Evolutionary conservation across 768 basidiomycete genomes (phyloP).

Genomic region (Phlegmacium glaucopus): DNA sequence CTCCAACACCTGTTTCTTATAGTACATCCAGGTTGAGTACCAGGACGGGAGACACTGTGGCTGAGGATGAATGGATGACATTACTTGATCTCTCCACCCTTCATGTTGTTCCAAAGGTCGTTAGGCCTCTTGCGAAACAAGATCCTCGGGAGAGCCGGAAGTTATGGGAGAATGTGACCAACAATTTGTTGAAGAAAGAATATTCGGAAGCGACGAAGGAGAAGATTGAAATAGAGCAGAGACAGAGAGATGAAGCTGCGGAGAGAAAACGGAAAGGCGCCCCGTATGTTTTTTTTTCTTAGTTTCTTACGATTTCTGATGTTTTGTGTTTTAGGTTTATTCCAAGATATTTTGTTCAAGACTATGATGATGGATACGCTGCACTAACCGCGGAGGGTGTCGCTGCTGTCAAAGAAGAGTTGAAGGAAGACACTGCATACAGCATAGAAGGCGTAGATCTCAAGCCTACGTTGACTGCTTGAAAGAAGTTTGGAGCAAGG

Average conservation of each 20-base stretch:
- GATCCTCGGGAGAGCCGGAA: constrained; percentile 76
- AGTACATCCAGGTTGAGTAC: constrained; percentile 4
- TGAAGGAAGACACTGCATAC: constrained; percentile 36
- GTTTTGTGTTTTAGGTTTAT: constrained; percentile 50
- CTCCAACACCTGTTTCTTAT: constrained; percentile 39
- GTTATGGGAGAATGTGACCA: constrained; percentile 86
- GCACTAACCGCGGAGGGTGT: constrained; percentile 65
- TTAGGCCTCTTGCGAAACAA: constrained; percentile 81
- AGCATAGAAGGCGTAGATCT: constrained; percentile 25
- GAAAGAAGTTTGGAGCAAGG: not conserved
- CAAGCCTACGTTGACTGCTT: constrained; percentile 10
- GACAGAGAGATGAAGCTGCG: constrained; percentile 83
- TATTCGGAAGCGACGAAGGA: constrained; percentile 88
- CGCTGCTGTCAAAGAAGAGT: constrained; percentile 72
- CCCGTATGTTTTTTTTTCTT: constrained; percentile 60
- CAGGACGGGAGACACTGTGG: constrained; percentile 11
- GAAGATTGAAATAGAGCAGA: constrained; percentile 92
- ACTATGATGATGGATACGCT: constrained; percentile 64
- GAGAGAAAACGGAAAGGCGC: constrained; percentile 80
- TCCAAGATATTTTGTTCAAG: constrained; percentile 72
- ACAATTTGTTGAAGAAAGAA: constrained; percentile 73
- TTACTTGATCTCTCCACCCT: constrained; percentile 78
- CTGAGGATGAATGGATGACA: constrained; percentile 52
- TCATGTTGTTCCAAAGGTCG: constrained; percentile 73
- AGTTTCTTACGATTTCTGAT: too few species aligned